These are phyloP conservation scores for Aspergillus luchuensis DNA, from an alignment of 2,329 filamentous ascomycete genomes.

Conservation along the genomic window DNA sequence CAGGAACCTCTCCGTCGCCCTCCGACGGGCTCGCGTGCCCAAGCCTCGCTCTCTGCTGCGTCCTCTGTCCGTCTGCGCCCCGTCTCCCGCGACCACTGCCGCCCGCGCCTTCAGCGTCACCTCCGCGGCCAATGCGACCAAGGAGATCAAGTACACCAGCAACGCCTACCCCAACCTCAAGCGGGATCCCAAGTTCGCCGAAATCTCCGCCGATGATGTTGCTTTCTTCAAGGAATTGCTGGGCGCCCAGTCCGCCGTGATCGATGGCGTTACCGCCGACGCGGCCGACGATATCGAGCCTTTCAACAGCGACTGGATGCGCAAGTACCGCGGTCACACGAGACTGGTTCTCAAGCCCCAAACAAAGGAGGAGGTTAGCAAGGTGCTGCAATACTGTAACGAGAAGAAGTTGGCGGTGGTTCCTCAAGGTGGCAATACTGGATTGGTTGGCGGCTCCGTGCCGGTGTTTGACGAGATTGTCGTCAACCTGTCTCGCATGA, in stretches of 20 bases:
- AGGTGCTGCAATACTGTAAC: slow-evolving; percentile 93
- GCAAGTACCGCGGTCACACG: slow-evolving; percentile 91
- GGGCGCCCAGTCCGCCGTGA: slow-evolving; percentile 73
- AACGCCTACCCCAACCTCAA: slow-evolving; percentile 79
- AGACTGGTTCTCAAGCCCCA: slow-evolving; percentile 83
- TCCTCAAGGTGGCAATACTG: slow-evolving; percentile 95
- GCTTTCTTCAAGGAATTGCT: slow-evolving; percentile 79
- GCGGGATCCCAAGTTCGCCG: slow-evolving; percentile 71
- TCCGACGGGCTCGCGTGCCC: slow-evolving; percentile 38
- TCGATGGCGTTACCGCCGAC: slow-evolving; percentile 78
- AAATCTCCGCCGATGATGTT: slow-evolving; percentile 76
- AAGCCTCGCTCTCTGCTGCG: slow-evolving; percentile 29
- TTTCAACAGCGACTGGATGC: slow-evolving; percentile 99
- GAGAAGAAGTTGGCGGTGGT: slow-evolving; percentile 89
- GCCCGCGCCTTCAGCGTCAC: slow-evolving; percentile 35
- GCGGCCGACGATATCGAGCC: slow-evolving; percentile 79
- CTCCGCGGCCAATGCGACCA: slow-evolving; percentile 30
- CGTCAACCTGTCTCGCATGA: slow-evolving; percentile 87
- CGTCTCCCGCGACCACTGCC: slow-evolving; percentile 19
- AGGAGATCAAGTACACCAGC: slow-evolving; percentile 71
- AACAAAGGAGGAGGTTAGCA: slow-evolving; percentile 84
- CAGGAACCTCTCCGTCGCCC: slow-evolving; percentile 33
- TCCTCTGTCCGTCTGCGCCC: slow-evolving; percentile 20
- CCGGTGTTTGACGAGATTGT: slow-evolving; percentile 99
- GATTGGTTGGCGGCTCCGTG: slow-evolving; percentile 90